These are phyloP conservation scores for Aspergillus niger DNA, from an alignment of 2,329 filamentous ascomycete genomes.

Conservation along the genomic window DNA sequence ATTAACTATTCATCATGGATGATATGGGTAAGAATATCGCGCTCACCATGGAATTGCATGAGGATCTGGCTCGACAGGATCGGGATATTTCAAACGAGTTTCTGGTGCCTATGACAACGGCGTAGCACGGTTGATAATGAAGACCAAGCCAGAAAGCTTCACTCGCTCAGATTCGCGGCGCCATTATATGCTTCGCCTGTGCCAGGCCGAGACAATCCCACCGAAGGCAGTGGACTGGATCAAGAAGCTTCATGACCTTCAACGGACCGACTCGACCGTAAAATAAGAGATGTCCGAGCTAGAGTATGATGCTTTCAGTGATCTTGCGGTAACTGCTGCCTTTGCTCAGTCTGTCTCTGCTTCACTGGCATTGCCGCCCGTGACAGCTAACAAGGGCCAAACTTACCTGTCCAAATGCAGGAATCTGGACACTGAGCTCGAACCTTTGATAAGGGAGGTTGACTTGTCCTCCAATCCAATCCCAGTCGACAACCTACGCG, in stretches of 20 bases:
- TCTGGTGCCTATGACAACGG: slow-evolving; percentile 38
- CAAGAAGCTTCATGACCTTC: slow-evolving; percentile 43
- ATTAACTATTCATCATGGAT: too few relatives aligned
- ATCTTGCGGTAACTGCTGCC: slow-evolving; percentile 41
- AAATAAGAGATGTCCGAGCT: slow-evolving; percentile 37
- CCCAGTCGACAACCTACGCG: slow-evolving; percentile 47
- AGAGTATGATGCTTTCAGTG: slow-evolving; percentile 39
- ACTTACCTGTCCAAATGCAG: slow-evolving; percentile 38
- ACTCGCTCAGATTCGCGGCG: slow-evolving; percentile 44
- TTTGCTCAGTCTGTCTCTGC: slow-evolving; percentile 46
- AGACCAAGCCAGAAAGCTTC: slow-evolving; percentile 45
- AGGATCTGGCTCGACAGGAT: slow-evolving; percentile 20
- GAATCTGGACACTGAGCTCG: slow-evolving; percentile 43
- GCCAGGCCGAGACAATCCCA: slow-evolving; percentile 41
- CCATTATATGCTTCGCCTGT: slow-evolving; percentile 50
- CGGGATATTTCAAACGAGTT: slow-evolving; percentile 48
- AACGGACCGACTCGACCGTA: slow-evolving; percentile 36
- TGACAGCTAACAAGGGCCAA: slow-evolving; percentile 44
- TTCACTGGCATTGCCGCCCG: slow-evolving; percentile 40
- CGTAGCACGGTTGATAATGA: slow-evolving; percentile 43
- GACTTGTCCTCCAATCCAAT: slow-evolving; percentile 45
- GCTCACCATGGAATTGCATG: too few relatives aligned
- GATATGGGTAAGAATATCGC: too few relatives aligned
- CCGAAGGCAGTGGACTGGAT: slow-evolving; percentile 45
- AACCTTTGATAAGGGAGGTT: slow-evolving; percentile 40